Percentiles rank a stretch among this genome's conserved stretches.
phyloP scores from a whole-genome alignment of 116 monocot species.

The Zostera marina region DNA sequence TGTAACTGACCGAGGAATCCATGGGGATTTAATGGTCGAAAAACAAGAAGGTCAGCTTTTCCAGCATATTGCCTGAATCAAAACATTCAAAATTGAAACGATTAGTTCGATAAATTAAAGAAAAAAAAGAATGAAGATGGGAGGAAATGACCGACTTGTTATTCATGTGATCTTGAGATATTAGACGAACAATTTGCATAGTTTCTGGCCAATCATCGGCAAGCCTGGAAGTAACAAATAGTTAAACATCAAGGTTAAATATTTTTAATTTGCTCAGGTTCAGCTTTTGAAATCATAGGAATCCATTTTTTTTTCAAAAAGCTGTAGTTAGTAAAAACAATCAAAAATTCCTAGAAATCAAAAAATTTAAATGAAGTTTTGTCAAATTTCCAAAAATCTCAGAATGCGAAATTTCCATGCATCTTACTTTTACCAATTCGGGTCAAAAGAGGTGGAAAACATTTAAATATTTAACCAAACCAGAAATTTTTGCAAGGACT shows the following conservation, averaged over 20 bases:
- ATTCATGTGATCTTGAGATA: constrained; percentile 98
- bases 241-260: background rate
- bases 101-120: background rate
- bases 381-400: too few species aligned
- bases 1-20: constrained; percentile 91
- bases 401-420: too few species aligned
- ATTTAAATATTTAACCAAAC: too few species aligned
- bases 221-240: constrained; percentile 29
- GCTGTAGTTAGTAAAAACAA: too few species aligned
- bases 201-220: constrained; percentile 83
- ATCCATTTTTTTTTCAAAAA: too few species aligned
- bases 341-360: too few species aligned
- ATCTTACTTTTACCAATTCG: too few species aligned
- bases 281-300: too few species aligned
- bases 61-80: constrained; percentile 70
- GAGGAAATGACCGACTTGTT: constrained; percentile 41
- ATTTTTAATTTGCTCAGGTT: too few species aligned
- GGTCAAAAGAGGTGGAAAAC: too few species aligned
- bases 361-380: too few species aligned
- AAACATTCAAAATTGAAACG: constrained; percentile 1
- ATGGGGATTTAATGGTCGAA: constrained; percentile 86
- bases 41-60: constrained; percentile 88
- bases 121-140: constrained; percentile 5
- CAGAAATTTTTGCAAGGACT: too few species aligned
- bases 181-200: constrained; percentile 94